Evolutionary conservation across 2,329 filamentous ascomycete genomes (phyloP).

Genomic region (Exophiala sideris): DNA sequence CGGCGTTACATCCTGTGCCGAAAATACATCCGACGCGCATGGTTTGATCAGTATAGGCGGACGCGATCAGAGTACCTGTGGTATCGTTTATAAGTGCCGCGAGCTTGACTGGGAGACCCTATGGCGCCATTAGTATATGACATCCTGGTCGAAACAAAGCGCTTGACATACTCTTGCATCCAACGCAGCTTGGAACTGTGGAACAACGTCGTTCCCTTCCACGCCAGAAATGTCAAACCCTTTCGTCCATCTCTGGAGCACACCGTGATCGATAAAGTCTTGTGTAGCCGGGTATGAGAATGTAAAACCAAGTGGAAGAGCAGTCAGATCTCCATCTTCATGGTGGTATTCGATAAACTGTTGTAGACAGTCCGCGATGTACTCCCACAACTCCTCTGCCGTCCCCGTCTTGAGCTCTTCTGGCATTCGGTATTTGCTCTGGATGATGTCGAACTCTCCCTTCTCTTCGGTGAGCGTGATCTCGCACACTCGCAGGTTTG

Average conservation of each 20-base stretch:
- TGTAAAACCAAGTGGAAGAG: constrained; percentile 81
- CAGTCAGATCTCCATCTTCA: constrained; percentile 57
- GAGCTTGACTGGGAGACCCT: constrained; percentile 64
- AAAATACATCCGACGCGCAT: constrained; percentile 98
- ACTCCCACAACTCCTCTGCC: constrained; percentile 86
- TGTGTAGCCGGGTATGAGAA: constrained; percentile 95
- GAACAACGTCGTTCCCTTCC: constrained; percentile 85
- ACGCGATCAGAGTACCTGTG: constrained; percentile 93
- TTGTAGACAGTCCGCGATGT: constrained; percentile 86
- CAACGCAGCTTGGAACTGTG: constrained; percentile 78
- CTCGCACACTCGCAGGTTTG: constrained; percentile 91
- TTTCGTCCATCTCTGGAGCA: constrained; percentile 95
- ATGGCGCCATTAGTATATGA: not conserved
- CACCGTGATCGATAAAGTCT: constrained; percentile 86
- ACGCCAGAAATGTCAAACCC: constrained; percentile 92
- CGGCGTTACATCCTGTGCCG: constrained; percentile 88
- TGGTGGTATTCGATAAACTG: constrained; percentile 89
- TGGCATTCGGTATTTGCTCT: constrained; percentile 94
- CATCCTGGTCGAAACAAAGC: not conserved
- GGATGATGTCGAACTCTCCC: constrained; percentile 89
- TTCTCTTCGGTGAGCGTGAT: constrained; percentile 83
- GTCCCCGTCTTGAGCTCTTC: constrained; percentile 85
- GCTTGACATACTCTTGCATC: constrained; percentile 57
- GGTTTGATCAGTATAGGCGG: constrained; percentile 87
- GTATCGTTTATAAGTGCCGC: constrained; percentile 96